Evolutionary conservation across 768 basidiomycete genomes (phyloP).

Genomic region (Agaricus blazei): DNA sequence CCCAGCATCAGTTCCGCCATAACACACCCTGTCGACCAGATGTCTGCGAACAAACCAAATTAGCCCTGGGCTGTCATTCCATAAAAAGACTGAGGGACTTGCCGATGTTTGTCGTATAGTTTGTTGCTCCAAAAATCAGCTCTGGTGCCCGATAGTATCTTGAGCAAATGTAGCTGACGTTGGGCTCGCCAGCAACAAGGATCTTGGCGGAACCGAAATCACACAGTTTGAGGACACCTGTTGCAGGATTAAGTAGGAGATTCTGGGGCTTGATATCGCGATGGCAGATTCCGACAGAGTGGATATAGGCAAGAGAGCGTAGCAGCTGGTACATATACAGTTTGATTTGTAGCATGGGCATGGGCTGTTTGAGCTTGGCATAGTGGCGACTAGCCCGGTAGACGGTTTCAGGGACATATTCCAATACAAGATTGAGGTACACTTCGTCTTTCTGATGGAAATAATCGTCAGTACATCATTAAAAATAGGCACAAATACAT

Average conservation of each 20-base stretch:
- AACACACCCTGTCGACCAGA: conserved; percentile 99
- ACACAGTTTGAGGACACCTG: conserved; percentile 95
- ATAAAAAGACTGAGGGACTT: conserved; percentile 24
- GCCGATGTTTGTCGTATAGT: conserved; percentile 99
- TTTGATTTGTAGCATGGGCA: conserved; percentile 99
- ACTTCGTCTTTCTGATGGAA: conserved; percentile 91
- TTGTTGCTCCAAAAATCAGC: conserved; percentile 98
- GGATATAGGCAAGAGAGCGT: conserved; percentile 97
- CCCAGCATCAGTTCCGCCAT: conserved; percentile 99
- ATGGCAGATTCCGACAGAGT: conserved; percentile 99
- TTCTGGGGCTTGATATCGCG: conserved; percentile 99
- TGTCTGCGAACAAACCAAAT: conserved; percentile 49
- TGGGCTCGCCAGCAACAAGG: conserved; percentile 94
- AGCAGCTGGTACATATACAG: conserved; percentile 99
- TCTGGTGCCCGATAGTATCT: conserved; percentile 99
- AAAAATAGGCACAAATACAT: conserved; percentile 16
- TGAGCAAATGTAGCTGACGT: conserved; percentile 99
- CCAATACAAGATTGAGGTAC: conserved; percentile 97
- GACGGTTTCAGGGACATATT: conserved; percentile 99
- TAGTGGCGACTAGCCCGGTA: conserved; percentile 99
- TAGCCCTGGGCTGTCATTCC: conserved; percentile 7
- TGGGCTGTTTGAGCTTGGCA: conserved; percentile 98
- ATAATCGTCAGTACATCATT: background rate
- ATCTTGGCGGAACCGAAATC: conserved; percentile 99
- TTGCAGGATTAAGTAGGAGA: conserved; percentile 92